Conservation (phyloP, 2,329 filamentous ascomycete genomes). For the Pseudogymnoascus sp. region DNA sequence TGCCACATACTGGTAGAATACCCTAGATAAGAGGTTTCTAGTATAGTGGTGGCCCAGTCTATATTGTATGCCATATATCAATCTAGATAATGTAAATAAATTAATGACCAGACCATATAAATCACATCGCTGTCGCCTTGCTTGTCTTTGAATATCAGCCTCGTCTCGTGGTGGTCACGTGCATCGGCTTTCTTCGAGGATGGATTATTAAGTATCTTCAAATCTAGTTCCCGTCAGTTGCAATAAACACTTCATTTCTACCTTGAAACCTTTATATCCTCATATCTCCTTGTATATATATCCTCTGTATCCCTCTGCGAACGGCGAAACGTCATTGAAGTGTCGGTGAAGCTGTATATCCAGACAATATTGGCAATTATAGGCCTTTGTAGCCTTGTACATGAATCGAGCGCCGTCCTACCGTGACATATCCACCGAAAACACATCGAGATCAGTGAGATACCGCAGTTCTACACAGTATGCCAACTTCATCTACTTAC, state of each 20-base stretch:
- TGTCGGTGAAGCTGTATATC: not conserved
- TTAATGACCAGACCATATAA: not conserved
- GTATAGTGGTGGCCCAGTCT: not conserved
- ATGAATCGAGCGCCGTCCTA: not conserved
- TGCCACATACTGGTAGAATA: slow-evolving; percentile 26
- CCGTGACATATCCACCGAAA: not conserved
- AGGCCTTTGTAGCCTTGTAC: not conserved
- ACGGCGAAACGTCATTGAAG: not conserved
- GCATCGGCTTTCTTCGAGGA: not conserved
- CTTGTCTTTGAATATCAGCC: not conserved
- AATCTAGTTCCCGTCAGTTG: not conserved
- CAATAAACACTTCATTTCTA: not conserved
- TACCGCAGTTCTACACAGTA: not conserved
- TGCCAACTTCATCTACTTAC: not conserved
- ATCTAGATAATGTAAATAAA: not conserved
- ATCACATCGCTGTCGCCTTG: not conserved
- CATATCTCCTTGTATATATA: not conserved
- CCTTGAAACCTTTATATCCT: not conserved
- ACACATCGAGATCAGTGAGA: not conserved
- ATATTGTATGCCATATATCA: not conserved
- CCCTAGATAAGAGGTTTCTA: not conserved
- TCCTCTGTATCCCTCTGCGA: not conserved
- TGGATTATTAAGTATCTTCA: not conserved
- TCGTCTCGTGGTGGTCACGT: not conserved
- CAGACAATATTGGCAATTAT: not conserved